Evolutionary conservation across 345 rosid species (phyloP), one percentile per base, ranked within the genome.

Genomic region (Gossypium mustelinum): DNA sequence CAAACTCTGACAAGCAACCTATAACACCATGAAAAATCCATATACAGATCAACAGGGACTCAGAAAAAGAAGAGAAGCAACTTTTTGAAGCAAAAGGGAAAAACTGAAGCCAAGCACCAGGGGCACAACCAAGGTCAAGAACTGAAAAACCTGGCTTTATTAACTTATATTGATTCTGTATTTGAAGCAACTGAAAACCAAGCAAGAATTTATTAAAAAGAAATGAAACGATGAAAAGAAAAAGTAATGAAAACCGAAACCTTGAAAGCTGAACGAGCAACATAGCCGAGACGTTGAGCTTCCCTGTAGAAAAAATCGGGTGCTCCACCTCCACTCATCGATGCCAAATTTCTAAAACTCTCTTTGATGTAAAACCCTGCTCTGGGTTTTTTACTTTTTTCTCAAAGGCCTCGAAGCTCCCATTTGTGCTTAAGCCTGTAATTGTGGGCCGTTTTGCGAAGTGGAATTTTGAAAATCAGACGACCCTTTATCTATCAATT

Each of bases 41-140:
- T 24, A 52, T 55, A 4, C 64, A 63, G 61, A 50, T 24, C 68
- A 65, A 29, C 18, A n/a, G 51, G 13, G 70, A 59, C 34, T 47
- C 10, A 63, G 12, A 52, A 11, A 18, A 12, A n/a, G 1, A 58
- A 43, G 17, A 8, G 70, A 65, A 70, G 29, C 70, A 58, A n/a
- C 27, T 2, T 0, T 25, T 29, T 7, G 34, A 45, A 72, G 20
- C 69, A 11, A 22, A 44, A 11, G 59, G 3, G 3, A 45, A 52
- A 7, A 17, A 94, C 98, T 94, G 98, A 75, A 95, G 99, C 99
- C 99, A 95, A 71, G 99, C 98, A 83, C 98, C 99, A 61, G 98
- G 98, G 57, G 99, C 99, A 67, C 98, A 95, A 18, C 99, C 97
- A 47, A 95, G 90, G 81, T 93, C 99, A 67, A 95, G 99, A 83